Base-by-base conservation (phyloP, 1,284 basidiomycete genomes). In the Wallemia hederae region DNA sequence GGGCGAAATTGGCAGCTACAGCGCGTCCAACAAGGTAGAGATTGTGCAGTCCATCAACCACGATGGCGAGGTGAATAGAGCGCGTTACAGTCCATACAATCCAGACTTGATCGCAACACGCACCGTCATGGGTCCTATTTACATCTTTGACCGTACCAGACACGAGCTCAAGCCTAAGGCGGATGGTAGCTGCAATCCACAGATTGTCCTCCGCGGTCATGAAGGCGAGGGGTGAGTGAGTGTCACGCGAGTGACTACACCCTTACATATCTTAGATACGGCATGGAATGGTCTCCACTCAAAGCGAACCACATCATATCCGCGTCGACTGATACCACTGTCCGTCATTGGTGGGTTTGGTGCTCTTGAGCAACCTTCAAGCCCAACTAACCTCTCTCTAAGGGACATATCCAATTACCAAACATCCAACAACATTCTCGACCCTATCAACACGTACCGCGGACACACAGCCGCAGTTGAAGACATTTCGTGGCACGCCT, bases 41-140 rank as follows among this genome's bases (percentile, higher is more conserved):
- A 80, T 96, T 68, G 84, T 83, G 29, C 94, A 99, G 70, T 83
- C 80, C 63, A 98, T 99, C 74, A 91, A 91, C 70, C 94, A 99
- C 71, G 79, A 80, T 9, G 90, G 90, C 59, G 94, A 99, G 71
- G 88, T 98, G 67, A 98, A 99, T 72, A 76, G 91, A 34, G 94
- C 94, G 61, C 78, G 94, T 57, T 99, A 98, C 71, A 97, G 96
- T 87, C 94, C 94, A 17, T 92, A 97, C 72, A 98, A 98, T 69
- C 85, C 88, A 3, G 88, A 98, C 71, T 72, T 99, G 65, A 87
- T 99, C 64, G 94, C 94, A 1, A 98, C 92, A 9, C 92, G 97
- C 66, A 76, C 89, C 11, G 80, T 92, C 7, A 80, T 78, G 2
- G 94, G 94, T 17, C 86, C 92, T 65, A 88, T 96, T 11, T 77